Conservation (phyloP, 2,329 filamentous ascomycete genomes). For the Cladosporium sp. region DNA sequence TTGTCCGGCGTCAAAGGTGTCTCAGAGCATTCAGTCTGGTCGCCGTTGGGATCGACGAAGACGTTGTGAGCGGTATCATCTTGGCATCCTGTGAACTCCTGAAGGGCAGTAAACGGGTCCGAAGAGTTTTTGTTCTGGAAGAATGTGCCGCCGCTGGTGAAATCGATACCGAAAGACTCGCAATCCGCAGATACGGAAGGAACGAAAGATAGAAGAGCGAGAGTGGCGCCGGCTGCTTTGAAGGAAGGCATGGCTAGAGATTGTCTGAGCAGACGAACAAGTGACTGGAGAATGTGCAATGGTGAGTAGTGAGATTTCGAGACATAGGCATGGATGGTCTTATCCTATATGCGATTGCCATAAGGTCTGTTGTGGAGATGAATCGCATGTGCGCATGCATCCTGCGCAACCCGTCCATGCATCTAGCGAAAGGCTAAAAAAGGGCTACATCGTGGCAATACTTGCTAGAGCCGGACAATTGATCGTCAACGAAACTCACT, state of each 20-base stretch:
- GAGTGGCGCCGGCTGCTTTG: slow-evolving; percentile 9
- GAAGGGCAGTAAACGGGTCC: slow-evolving; percentile 41
- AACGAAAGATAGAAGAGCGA: slow-evolving; percentile 14
- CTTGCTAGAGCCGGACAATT: slow-evolving; percentile 5
- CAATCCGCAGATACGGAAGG: slow-evolving; percentile 17
- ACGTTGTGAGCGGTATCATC: slow-evolving; percentile 39
- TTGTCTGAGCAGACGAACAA: not conserved
- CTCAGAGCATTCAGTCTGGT: slow-evolving; percentile 40
- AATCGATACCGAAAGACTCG: slow-evolving; percentile 36
- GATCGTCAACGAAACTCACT: not conserved
- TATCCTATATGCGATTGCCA: slow-evolving; percentile 2
- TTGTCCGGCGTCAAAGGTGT: slow-evolving; percentile 38
- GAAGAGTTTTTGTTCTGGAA: slow-evolving; percentile 43
- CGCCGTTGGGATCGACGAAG: slow-evolving; percentile 38
- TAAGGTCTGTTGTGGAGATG: not conserved
- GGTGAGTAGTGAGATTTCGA: not conserved
- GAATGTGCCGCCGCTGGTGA: slow-evolving; percentile 39
- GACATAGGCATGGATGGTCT: not conserved
- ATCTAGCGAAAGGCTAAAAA: slow-evolving; percentile 11
- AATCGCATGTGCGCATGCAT: not conserved
- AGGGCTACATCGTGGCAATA: slow-evolving; percentile 7
- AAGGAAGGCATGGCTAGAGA: slow-evolving; percentile 13
- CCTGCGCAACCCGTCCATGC: slow-evolving; percentile 3
- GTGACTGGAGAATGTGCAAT: not conserved
- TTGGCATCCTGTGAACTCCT: slow-evolving; percentile 42